phyloP scores from a whole-genome alignment of 1,284 basidiomycete species.

The Ganoderma boninense region DNA sequence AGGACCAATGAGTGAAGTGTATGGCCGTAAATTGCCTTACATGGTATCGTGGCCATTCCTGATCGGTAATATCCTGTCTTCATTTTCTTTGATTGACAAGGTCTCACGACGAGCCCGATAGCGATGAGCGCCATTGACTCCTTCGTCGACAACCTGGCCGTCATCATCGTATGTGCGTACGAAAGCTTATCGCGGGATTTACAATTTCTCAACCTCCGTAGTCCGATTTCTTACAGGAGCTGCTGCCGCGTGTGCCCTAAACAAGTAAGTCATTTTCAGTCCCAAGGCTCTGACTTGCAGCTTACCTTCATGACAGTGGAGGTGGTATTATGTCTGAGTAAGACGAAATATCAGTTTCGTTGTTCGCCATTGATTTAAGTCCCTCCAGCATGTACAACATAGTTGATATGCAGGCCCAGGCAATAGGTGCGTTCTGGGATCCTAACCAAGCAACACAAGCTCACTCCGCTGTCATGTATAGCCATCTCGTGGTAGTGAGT shows the following conservation, averaged over 20 bases:
- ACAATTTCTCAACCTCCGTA: not conserved
- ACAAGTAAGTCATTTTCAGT: slow-evolving; percentile 12
- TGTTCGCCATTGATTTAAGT: not conserved
- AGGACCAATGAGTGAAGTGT: slow-evolving; percentile 40
- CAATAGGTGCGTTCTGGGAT: slow-evolving; percentile 12
- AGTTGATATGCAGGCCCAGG: slow-evolving; percentile 24
- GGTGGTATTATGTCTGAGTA: slow-evolving; percentile 24
- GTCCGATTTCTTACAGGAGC: slow-evolving; percentile 27
- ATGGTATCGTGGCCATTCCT: slow-evolving; percentile 37
- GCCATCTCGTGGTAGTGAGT: too few species aligned
- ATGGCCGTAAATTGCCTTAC: slow-evolving; percentile 35
- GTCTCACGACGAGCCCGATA: not conserved
- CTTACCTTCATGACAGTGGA: slow-evolving; percentile 6
- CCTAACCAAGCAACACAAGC: too few species aligned
- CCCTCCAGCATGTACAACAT: slow-evolving; percentile 21
- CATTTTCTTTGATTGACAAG: not conserved
- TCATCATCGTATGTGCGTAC: slow-evolving; percentile 21
- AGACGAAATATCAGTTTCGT: not conserved
- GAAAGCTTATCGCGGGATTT: too few species aligned
- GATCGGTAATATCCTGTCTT: slow-evolving; percentile 35
- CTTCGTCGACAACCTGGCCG: slow-evolving; percentile 21
- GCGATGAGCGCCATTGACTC: slow-evolving; percentile 15
- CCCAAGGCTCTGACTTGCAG: not conserved
- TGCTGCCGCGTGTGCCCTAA: slow-evolving; percentile 22
- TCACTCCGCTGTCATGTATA: not conserved